Evolutionary conservation across 495 filamentous ascomycete species (phyloP).

Genomic region (Platismatia glauca): DNA sequence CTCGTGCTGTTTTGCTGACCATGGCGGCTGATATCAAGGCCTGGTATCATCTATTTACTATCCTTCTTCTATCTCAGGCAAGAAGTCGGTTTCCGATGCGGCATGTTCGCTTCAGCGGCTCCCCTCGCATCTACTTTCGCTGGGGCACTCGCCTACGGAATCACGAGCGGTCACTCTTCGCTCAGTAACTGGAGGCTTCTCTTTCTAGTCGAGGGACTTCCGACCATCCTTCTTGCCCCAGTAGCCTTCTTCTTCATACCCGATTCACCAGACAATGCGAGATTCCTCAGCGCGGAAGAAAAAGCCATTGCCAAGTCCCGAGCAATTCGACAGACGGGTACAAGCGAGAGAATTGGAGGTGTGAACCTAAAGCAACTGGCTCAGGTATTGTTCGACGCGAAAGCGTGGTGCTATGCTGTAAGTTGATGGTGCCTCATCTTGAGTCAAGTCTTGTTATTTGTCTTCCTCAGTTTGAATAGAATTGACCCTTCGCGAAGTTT

Average conservation of each 20-base stretch:
- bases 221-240: slow-evolving; percentile 45
- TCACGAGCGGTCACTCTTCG: slow-evolving; percentile 44
- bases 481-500: background rate
- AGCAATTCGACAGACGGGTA: slow-evolving; percentile 43
- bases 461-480: background rate
- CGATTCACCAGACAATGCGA: slow-evolving; percentile 49
- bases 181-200: slow-evolving; percentile 55
- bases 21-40: slow-evolving; percentile 4
- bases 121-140: slow-evolving; percentile 59
- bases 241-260: slow-evolving; percentile 48
- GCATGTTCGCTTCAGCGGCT: slow-evolving; percentile 53
- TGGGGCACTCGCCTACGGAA: slow-evolving; percentile 55
- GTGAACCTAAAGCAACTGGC: slow-evolving; percentile 39
- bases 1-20: background rate
- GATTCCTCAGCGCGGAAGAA: slow-evolving; percentile 48
- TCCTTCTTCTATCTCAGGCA: slow-evolving; percentile 58
- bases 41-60: slow-evolving; percentile 50
- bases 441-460: too few species aligned
- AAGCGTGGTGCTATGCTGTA: slow-evolving; percentile 29
- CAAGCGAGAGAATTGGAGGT: slow-evolving; percentile 34
- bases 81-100: slow-evolving; percentile 52
- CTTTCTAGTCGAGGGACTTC: slow-evolving; percentile 59
- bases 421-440: background rate
- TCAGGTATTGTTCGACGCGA: slow-evolving; percentile 36
- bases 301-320: slow-evolving; percentile 46